phyloP scores from a whole-genome alignment of 2,329 filamentous ascomycete genomes.

The Triangularia setosa region DNA sequence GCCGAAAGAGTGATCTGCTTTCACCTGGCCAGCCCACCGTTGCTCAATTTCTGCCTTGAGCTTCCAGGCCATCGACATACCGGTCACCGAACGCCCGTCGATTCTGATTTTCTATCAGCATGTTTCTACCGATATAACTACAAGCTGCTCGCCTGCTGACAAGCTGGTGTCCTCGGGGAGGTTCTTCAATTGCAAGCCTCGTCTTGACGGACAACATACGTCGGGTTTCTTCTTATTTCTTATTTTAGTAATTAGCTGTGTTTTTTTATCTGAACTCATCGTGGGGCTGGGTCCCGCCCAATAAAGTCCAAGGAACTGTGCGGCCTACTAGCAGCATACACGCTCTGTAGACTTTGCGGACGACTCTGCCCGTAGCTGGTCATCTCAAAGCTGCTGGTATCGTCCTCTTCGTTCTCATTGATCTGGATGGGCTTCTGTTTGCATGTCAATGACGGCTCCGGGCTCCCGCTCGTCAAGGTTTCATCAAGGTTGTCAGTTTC shows the following conservation, averaged over 20 bases:
- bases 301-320: slow-evolving; percentile 15
- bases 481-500: background rate
- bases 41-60: background rate
- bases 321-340: background rate
- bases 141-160: background rate
- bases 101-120: background rate
- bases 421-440: background rate
- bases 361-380: slow-evolving; percentile 10
- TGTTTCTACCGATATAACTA: background rate
- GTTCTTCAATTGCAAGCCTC: too few species aligned
- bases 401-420: slow-evolving; percentile 15
- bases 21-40: background rate
- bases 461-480: slow-evolving; percentile 11
- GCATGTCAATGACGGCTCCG: slow-evolving; percentile 1
- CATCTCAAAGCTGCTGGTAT: slow-evolving; percentile 20
- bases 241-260: background rate
- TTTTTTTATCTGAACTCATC: background rate
- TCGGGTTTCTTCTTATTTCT: background rate
- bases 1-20: background rate
- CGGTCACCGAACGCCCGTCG: background rate
- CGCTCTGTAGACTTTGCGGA: background rate
- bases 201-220: background rate
- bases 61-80: background rate
- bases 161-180: too few species aligned
- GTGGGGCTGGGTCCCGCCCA: background rate